Percentiles rank a stretch among this genome's conserved stretches.
phyloP scores from a whole-genome alignment of 768 basidiomycete genomes.

The Lentinula aciculospora region DNA sequence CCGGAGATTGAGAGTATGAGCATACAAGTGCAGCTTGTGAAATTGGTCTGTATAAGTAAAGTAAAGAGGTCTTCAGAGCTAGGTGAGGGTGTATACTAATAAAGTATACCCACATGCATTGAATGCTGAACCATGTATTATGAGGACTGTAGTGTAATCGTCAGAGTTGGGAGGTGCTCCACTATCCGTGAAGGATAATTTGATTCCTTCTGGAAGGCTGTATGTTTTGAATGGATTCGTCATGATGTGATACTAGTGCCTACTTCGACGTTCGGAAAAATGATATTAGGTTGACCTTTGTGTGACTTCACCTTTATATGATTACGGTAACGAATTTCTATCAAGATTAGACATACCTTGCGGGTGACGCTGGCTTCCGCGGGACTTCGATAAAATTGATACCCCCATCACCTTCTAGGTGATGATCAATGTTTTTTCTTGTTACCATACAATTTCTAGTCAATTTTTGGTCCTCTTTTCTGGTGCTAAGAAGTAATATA shows the following conservation, averaged over 20 bases:
- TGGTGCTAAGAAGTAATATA: too few relatives aligned
- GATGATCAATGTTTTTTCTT: too few relatives aligned
- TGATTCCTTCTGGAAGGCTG: background rate
- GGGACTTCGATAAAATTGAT: too few relatives aligned
- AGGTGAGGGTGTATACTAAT: background rate
- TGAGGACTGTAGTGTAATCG: slow-evolving; percentile 16
- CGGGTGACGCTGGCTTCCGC: too few relatives aligned
- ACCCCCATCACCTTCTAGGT: too few relatives aligned
- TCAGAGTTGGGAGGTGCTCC: slow-evolving; percentile 4
- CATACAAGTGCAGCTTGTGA: slow-evolving; percentile 9
- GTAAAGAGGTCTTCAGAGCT: background rate
- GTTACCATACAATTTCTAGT: too few relatives aligned
- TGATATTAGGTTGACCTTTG: too few relatives aligned
- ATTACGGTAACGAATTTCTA: too few relatives aligned
- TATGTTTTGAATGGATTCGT: background rate
- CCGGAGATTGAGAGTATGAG: slow-evolving; percentile 13
- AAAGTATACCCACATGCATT: slow-evolving; percentile 12
- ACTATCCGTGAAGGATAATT: slow-evolving; percentile 9
- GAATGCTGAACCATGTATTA: slow-evolving; percentile 17
- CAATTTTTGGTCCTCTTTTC: too few relatives aligned
- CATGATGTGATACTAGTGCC: background rate
- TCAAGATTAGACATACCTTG: too few relatives aligned
- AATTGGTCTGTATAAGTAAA: slow-evolving; percentile 9
- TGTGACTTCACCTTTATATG: too few relatives aligned
- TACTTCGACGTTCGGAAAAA: too few relatives aligned